Conservation (phyloP, 2,329 filamentous ascomycete genomes). For the Apiospora malaysiana region DNA sequence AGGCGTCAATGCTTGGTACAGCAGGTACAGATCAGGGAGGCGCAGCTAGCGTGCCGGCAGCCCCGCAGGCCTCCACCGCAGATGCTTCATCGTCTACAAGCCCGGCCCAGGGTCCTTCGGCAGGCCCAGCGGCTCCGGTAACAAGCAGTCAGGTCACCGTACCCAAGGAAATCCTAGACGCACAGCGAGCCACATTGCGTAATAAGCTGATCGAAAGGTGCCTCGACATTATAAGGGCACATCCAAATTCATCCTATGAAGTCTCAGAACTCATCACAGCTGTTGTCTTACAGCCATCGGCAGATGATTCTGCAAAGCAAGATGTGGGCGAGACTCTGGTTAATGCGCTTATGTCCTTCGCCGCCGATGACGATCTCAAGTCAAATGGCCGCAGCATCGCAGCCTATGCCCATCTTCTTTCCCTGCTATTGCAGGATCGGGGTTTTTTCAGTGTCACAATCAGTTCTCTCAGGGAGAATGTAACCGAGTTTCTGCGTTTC, state of each 20-base stretch:
- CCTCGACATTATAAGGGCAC: conserved; percentile 85
- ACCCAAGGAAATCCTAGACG: conserved; percentile 81
- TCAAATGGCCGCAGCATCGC: conserved; percentile 69
- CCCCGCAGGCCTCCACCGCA: conserved; percentile 19
- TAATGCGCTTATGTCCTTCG: conserved; percentile 78
- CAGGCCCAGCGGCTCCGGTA: conserved; percentile 25
- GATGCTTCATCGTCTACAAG: conserved; percentile 17
- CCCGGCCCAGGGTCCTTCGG: neutral
- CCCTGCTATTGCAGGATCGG: conserved; percentile 82
- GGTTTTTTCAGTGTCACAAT: conserved; percentile 80
- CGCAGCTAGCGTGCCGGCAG: conserved; percentile 17
- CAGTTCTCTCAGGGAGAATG: conserved; percentile 76
- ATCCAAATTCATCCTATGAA: conserved; percentile 89
- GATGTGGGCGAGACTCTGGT: conserved; percentile 85
- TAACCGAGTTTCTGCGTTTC: conserved; percentile 78
- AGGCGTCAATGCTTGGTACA: neutral
- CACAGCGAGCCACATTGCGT: conserved; percentile 73
- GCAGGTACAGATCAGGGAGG: neutral
- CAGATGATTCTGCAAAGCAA: conserved; percentile 61
- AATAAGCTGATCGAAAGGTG: conserved; percentile 85
- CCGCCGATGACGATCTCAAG: conserved; percentile 66
- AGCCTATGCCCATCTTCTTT: conserved; percentile 90
- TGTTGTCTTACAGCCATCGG: conserved; percentile 65
- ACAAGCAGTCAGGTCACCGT: conserved; percentile 35
- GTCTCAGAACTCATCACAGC: conserved; percentile 84